phyloP scores from a whole-genome alignment of 2,329 filamentous ascomycete species.

The Arthrobotrys sphaeroides region DNA sequence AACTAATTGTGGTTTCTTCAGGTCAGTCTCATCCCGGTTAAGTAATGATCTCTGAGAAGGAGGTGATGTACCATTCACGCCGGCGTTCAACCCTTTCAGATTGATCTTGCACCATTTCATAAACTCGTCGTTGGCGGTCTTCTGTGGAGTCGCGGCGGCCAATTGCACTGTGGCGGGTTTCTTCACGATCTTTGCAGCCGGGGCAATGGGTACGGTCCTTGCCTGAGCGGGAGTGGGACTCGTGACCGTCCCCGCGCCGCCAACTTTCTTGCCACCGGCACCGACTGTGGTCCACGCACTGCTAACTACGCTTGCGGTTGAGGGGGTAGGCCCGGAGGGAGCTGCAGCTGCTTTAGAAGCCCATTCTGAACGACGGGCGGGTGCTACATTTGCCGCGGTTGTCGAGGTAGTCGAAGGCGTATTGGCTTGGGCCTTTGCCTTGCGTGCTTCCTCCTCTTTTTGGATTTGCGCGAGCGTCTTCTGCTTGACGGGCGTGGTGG shows the following conservation, averaged over 20 bases:
- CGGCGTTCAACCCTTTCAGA: conserved; percentile 76
- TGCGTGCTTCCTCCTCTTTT: conserved; percentile 90
- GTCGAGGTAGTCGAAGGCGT: conserved; percentile 63
- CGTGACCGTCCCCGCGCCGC: conserved; percentile 67
- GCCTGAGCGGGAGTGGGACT: conserved; percentile 61
- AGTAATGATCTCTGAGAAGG: too few species aligned
- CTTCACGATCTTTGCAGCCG: conserved; percentile 48
- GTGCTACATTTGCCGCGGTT: conserved; percentile 61
- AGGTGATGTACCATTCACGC: conserved; percentile 73
- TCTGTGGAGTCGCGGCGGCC: conserved; percentile 64
- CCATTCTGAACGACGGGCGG: conserved; percentile 85
- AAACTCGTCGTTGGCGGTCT: conserved; percentile 83
- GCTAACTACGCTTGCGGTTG: conserved; percentile 63
- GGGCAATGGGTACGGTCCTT: background rate
- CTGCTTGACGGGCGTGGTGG: conserved; percentile 67
- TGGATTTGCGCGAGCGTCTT: conserved; percentile 97
- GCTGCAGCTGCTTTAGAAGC: conserved; percentile 75
- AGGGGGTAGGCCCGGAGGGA: conserved; percentile 60
- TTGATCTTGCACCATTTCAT: conserved; percentile 88
- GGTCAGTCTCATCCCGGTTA: too few species aligned
- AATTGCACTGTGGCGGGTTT: conserved; percentile 63
- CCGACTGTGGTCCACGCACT: conserved; percentile 94
- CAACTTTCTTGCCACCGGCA: conserved; percentile 86
- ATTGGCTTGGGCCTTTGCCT: conserved; percentile 73
- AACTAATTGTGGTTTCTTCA: too few species aligned